These are phyloP conservation scores for Cryptosporidium muris DNA, from an alignment of 169 alveolate genomes.

Conservation along the genomic window DNA sequence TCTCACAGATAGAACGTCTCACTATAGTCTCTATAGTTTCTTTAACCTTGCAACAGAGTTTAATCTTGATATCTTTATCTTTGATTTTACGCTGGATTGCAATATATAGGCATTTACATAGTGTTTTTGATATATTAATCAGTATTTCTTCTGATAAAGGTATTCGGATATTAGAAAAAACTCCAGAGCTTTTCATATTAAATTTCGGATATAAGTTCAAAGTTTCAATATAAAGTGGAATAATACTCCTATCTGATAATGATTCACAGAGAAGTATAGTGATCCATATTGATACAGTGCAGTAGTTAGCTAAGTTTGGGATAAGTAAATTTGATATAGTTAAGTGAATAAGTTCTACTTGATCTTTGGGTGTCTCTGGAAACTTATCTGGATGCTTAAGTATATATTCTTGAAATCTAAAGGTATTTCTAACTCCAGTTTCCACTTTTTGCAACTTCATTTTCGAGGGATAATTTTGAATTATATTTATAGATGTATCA, in stretches of 20 bases:
- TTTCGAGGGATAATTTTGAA: background rate
- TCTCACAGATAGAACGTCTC: slow-evolving; percentile 52
- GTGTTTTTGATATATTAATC: slow-evolving; percentile 10
- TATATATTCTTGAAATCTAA: background rate
- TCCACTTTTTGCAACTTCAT: slow-evolving; percentile 1
- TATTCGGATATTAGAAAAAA: slow-evolving; percentile 9
- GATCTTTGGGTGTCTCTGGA: slow-evolving; percentile 33
- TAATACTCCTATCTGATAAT: slow-evolving; percentile 20
- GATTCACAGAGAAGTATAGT: slow-evolving; percentile 38
- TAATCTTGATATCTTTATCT: background rate
- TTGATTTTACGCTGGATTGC: background rate
- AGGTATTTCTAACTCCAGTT: background rate
- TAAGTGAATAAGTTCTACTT: slow-evolving; percentile 19
- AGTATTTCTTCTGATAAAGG: slow-evolving; percentile 27
- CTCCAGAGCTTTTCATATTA: background rate
- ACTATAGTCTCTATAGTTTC: background rate
- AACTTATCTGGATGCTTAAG: background rate
- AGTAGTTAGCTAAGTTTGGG: background rate
- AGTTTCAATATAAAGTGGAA: slow-evolving; percentile 4
- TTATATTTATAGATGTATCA: background rate
- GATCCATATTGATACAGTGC: slow-evolving; percentile 21
- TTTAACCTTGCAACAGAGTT: background rate
- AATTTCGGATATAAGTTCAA: background rate
- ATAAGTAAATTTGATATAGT: background rate
- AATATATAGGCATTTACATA: slow-evolving; percentile 26